Percentiles rank a stretch among this genome's conserved stretches.
Conservation (phyloP, 2,329 filamentous ascomycete genomes). For the Sporothrix mexicana region DNA sequence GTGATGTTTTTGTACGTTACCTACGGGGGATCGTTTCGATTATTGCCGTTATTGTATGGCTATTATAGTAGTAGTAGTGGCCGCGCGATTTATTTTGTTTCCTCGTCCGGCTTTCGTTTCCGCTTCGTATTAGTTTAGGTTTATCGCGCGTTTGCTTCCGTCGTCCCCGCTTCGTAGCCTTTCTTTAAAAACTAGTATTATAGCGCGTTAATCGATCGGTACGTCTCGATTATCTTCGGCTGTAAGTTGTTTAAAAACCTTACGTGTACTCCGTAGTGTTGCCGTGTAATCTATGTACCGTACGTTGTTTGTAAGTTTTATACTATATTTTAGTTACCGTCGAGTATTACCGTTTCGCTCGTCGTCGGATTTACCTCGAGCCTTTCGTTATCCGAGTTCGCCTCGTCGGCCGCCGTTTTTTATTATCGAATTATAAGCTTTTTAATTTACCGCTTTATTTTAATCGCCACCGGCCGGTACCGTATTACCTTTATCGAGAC, state of each 20-base stretch:
- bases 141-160: too few relatives aligned
- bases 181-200: too few relatives aligned
- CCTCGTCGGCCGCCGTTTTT: background rate
- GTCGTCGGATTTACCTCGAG: background rate
- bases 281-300: background rate
- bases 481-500: too few relatives aligned
- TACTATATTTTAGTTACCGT: background rate
- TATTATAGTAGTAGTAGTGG: background rate
- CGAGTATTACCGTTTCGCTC: background rate
- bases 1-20: too few relatives aligned
- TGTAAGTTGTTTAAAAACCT: background rate
- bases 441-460: background rate
- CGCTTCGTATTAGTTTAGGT: too few relatives aligned
- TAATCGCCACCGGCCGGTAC: background rate
- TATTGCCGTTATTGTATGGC: background rate
- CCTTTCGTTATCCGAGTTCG: too few relatives aligned
- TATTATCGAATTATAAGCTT: background rate
- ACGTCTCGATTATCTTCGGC: background rate
- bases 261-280: background rate
- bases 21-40: too few relatives aligned
- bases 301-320: constrained; percentile 1
- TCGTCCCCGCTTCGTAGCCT: too few relatives aligned
- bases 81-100: too few relatives aligned
- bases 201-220: background rate
- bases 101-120: too few relatives aligned